Evolutionary conservation across 768 basidiomycete genomes (phyloP).

Genomic region (Lentinula guzmanii): DNA sequence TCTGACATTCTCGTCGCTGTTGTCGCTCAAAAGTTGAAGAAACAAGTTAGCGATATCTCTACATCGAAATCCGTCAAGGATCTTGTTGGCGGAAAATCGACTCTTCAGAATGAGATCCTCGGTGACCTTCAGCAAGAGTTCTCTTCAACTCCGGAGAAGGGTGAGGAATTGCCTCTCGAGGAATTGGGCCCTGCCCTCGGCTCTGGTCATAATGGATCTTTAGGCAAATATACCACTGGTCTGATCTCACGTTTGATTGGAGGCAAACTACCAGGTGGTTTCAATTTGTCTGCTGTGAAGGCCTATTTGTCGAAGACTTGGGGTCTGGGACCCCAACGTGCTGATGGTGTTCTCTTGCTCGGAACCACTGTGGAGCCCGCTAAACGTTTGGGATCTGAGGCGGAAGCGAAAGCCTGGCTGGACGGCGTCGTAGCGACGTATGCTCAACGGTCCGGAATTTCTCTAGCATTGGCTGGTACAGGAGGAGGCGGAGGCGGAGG

Average conservation of each 20-base stretch:
- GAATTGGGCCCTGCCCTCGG: conserved; percentile 86
- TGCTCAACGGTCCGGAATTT: conserved; percentile 85
- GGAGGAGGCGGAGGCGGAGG: conserved; percentile 56
- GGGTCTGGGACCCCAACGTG: conserved; percentile 89
- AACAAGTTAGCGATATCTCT: conserved; percentile 83
- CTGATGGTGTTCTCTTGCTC: conserved; percentile 85
- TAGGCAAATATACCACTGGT: conserved; percentile 92
- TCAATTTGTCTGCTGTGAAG: conserved; percentile 91
- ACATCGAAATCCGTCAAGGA: conserved; percentile 96
- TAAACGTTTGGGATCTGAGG: conserved; percentile 88
- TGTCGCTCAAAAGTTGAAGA: conserved; percentile 98
- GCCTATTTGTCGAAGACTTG: conserved; percentile 84
- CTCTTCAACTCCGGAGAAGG: conserved; percentile 92
- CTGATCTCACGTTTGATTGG: conserved; percentile 89
- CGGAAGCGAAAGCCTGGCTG: conserved; percentile 91
- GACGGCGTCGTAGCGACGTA: conserved; percentile 81
- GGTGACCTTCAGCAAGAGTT: conserved; percentile 97
- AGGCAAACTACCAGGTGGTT: conserved; percentile 98
- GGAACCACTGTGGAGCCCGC: conserved; percentile 91
- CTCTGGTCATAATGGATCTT: conserved; percentile 74
- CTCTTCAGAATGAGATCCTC: conserved; percentile 96
- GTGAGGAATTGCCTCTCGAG: conserved; percentile 93
- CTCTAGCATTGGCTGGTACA: conserved; percentile 63
- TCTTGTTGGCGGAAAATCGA: conserved; percentile 97
- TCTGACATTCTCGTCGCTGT: conserved; percentile 81